Conservation (phyloP, 1,284 basidiomycete species). For the Leucoagaricus sp. region DNA sequence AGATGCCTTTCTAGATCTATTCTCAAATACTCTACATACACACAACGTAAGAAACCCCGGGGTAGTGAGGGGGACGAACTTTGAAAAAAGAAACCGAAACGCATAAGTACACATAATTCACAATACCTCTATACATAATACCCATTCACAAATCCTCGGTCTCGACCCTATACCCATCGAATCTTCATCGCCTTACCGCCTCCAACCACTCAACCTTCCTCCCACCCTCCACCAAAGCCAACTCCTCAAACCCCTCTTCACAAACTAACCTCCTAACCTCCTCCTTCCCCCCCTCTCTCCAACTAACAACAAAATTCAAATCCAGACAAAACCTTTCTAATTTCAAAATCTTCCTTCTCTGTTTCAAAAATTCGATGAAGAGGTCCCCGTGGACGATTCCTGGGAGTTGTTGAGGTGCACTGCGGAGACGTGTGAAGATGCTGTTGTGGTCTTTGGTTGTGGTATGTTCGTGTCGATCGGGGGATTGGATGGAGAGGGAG, state of each 20-base stretch:
- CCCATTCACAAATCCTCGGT: too few relatives aligned
- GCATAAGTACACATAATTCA: too few relatives aligned
- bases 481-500: not conserved
- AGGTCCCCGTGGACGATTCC: not conserved
- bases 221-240: not conserved
- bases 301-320: slow-evolving; percentile 8
- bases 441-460: not conserved
- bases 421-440: slow-evolving; percentile 8
- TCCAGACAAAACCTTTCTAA: not conserved
- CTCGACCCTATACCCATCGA: too few relatives aligned
- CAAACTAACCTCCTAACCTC: slow-evolving; percentile 2
- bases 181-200: not conserved
- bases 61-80: too few relatives aligned
- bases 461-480: not conserved
- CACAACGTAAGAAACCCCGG: too few relatives aligned
- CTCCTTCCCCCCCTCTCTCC: slow-evolving; percentile 1
- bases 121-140: too few relatives aligned
- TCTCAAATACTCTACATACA: too few relatives aligned
- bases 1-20: too few relatives aligned
- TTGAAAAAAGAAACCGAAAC: too few relatives aligned
- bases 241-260: slow-evolving; percentile 3
- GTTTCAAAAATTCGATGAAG: slow-evolving; percentile 1
- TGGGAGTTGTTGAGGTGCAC: not conserved
- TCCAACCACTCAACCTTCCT: slow-evolving; percentile 6
- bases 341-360: not conserved